phyloP scores from a whole-genome alignment of 2,329 filamentous ascomycete species.

The Zymoseptoria ardabiliae region DNA sequence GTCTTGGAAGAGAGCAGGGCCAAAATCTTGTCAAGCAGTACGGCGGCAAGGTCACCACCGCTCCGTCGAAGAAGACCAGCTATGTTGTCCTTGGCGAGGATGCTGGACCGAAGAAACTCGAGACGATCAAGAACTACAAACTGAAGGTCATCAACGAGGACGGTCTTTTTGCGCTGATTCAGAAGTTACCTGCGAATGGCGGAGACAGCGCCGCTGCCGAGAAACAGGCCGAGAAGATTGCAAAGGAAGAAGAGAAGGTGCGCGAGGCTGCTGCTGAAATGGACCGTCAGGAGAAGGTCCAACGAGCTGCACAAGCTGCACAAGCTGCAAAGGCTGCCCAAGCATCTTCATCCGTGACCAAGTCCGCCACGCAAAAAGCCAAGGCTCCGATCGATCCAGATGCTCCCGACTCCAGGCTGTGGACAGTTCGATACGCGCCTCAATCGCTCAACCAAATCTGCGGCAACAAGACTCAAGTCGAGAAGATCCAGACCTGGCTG shows the following conservation, averaged over 20 bases:
- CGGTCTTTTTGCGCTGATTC: conserved; percentile 81
- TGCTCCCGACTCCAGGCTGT: conserved; percentile 58
- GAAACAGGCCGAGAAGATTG: conserved; percentile 75
- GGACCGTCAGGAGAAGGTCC: conserved; percentile 62
- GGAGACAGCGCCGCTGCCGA: conserved; percentile 83
- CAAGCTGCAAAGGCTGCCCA: conserved; percentile 38
- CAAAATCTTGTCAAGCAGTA: conserved; percentile 84
- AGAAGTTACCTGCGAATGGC: conserved; percentile 72
- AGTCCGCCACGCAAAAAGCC: conserved; percentile 29
- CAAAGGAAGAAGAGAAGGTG: conserved; percentile 76
- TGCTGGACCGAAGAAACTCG: conserved; percentile 85
- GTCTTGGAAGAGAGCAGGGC: conserved; percentile 75
- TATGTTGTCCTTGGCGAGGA: conserved; percentile 88
- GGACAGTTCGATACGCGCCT: conserved; percentile 94
- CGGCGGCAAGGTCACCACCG: conserved; percentile 79
- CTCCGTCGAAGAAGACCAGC: conserved; percentile 85
- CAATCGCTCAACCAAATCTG: conserved; percentile 80
- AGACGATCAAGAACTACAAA: conserved; percentile 70
- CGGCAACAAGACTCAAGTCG: conserved; percentile 84
- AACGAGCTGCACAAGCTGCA: conserved; percentile 19
- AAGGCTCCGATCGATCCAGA: conserved; percentile 32
- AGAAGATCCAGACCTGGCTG: conserved; percentile 84
- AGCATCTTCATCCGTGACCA: conserved; percentile 32
- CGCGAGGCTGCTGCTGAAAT: conserved; percentile 75
- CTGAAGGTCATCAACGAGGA: conserved; percentile 93